These are phyloP conservation scores for Cladorrhinum sp. DNA, from an alignment of 2,329 filamentous ascomycete species.

Conservation along the genomic window DNA sequence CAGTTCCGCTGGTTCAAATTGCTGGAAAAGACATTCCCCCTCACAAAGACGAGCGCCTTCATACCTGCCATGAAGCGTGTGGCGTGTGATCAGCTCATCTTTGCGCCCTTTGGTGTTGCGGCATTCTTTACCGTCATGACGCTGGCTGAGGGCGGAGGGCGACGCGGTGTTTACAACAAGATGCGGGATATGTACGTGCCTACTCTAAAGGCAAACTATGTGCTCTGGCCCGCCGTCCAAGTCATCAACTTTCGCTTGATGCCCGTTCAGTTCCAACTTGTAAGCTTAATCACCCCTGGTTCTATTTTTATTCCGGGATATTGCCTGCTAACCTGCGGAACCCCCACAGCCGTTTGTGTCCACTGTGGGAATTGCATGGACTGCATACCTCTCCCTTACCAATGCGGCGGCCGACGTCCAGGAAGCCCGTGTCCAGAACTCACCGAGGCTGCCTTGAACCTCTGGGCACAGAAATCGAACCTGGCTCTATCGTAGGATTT, in stretches of 20 bases:
- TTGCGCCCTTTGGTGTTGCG: constrained; percentile 82
- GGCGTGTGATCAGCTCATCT: constrained; percentile 86
- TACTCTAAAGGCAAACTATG: constrained; percentile 90
- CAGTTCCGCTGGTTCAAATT: constrained; percentile 97
- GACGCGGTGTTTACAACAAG: constrained; percentile 75
- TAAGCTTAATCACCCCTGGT: constrained; percentile 47
- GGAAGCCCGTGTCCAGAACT: not conserved
- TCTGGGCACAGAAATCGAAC: not conserved
- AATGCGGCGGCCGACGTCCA: constrained; percentile 76
- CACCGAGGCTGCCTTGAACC: not conserved
- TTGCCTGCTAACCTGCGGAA: constrained; percentile 8
- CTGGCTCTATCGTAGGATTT: not conserved
- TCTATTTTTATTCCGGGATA: constrained; percentile 12
- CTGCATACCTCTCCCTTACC: constrained; percentile 87
- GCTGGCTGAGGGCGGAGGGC: constrained; percentile 84
- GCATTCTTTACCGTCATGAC: constrained; percentile 97
- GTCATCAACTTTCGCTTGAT: constrained; percentile 95
- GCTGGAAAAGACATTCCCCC: constrained; percentile 76
- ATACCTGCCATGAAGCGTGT: constrained; percentile 84
- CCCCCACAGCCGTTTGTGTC: constrained; percentile 81
- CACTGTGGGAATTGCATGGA: constrained; percentile 94
- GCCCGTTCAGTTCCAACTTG: constrained; percentile 93
- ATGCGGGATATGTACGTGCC: constrained; percentile 91
- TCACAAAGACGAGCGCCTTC: constrained; percentile 72
- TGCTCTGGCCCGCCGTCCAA: constrained; percentile 94